A percentile compares a stretch with the other conserved stretches of the same genome.
phyloP scores from a whole-genome alignment of 805 yeast genomes.

The Lipomyces orientalis region DNA sequence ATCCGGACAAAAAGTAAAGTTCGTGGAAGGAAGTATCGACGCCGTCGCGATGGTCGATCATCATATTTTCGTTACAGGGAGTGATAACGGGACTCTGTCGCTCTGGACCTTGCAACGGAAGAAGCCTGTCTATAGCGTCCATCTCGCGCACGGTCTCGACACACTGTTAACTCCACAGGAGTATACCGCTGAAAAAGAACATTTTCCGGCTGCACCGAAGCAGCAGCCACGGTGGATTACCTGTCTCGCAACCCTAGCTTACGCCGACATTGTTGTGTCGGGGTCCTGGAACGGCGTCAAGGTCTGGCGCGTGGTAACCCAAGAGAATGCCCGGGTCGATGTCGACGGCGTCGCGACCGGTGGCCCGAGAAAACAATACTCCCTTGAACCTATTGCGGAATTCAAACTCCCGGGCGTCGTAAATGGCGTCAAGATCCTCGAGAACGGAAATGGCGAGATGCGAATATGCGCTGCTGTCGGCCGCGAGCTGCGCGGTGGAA shows the following conservation, averaged over 20 bases:
- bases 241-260: slow-evolving; percentile 79
- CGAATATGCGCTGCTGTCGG: slow-evolving; percentile 29
- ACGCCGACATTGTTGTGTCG: slow-evolving; percentile 77
- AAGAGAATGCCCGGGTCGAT: slow-evolving; percentile 18
- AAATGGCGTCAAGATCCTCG: slow-evolving; percentile 30
- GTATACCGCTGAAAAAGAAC: slow-evolving; percentile 57
- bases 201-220: slow-evolving; percentile 52
- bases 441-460: slow-evolving; percentile 19
- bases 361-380: slow-evolving; percentile 20
- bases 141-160: slow-evolving; percentile 78
- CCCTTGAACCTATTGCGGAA: slow-evolving; percentile 23
- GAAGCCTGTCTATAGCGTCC: slow-evolving; percentile 74
- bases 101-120: slow-evolving; percentile 91
- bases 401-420: slow-evolving; percentile 27
- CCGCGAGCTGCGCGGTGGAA: slow-evolving; percentile 27
- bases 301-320: slow-evolving; percentile 59
- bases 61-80: slow-evolving; percentile 89
- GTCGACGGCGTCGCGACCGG: slow-evolving; percentile 16
- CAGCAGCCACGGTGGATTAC: slow-evolving; percentile 87
- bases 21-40: slow-evolving; percentile 86
- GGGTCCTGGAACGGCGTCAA: slow-evolving; percentile 90
- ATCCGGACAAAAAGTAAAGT: slow-evolving; percentile 48
- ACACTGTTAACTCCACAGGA: slow-evolving; percentile 55
- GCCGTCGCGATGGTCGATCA: slow-evolving; percentile 91
- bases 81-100: slow-evolving; percentile 90